These are phyloP conservation scores for Escallonia rubra DNA, from an alignment of 129 eudicot species.

Conservation along the genomic window DNA sequence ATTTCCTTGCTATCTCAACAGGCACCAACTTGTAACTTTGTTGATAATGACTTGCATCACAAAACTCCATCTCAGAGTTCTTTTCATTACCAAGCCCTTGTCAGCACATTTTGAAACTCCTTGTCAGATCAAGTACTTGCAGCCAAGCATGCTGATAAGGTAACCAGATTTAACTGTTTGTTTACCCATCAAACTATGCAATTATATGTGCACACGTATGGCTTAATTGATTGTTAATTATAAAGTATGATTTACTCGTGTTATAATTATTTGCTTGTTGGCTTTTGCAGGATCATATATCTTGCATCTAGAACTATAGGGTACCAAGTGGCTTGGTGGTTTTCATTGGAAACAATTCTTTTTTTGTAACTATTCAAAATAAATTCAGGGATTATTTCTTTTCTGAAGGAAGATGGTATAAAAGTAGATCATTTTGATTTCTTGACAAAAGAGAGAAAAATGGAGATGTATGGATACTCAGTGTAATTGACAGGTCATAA, in stretches of 20 bases:
- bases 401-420: background rate
- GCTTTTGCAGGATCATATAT: conserved; percentile 16
- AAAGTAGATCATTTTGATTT: background rate
- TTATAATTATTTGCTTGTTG: background rate
- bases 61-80: background rate
- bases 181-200: background rate
- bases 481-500: background rate
- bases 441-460: background rate
- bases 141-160: conserved; percentile 1
- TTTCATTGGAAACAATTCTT: background rate
- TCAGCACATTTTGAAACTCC: too few relatives aligned
- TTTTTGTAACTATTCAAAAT: background rate
- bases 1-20: background rate
- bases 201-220: too few relatives aligned
- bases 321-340: conserved; percentile 9
- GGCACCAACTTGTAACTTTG: background rate
- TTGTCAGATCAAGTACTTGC: too few relatives aligned
- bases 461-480: conserved; percentile 4
- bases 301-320: background rate
- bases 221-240: too few relatives aligned
- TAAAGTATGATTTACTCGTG: background rate
- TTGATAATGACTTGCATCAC: background rate
- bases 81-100: background rate
- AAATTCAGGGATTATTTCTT: background rate
- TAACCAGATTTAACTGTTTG: background rate